Evolutionary conservation across 177 flowering plant genomes (phyloP).

Genomic region (Vitis hybrid): DNA sequence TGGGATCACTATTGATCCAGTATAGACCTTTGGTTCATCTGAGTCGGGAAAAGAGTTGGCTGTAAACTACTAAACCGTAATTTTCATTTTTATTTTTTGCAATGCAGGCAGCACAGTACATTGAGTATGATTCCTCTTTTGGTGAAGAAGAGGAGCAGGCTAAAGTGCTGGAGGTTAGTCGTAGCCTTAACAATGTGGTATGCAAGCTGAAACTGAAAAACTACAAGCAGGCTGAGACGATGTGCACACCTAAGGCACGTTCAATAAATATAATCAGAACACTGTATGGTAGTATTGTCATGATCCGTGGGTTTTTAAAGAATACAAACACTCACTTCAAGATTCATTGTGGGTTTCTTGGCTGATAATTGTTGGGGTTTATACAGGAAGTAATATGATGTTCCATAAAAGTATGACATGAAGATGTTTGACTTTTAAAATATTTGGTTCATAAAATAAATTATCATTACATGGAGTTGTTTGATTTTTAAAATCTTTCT

Average conservation of each 20-base stretch:
- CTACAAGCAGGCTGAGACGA: conserved; percentile 80
- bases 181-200: conserved; percentile 91
- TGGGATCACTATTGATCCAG: conserved; percentile 62
- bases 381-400: too few relatives aligned
- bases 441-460: too few relatives aligned
- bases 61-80: conserved; percentile 9
- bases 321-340: too few relatives aligned
- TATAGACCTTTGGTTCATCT: conserved; percentile 76
- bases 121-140: conserved; percentile 77
- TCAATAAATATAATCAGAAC: conserved; percentile 29
- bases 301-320: too few relatives aligned
- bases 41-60: conserved; percentile 73
- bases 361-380: too few relatives aligned
- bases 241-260: too few relatives aligned
- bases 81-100: neutral
- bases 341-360: too few relatives aligned
- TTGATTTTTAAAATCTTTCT: too few relatives aligned
- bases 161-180: conserved; percentile 64
- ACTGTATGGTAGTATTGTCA: too few relatives aligned
- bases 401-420: too few relatives aligned
- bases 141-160: conserved; percentile 78
- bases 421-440: too few relatives aligned
- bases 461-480: too few relatives aligned
- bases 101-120: conserved; percentile 71
- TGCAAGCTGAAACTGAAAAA: conserved; percentile 87